These are phyloP conservation scores for Sarocladiaceae sp. DNA, from an alignment of 2,329 filamentous ascomycete species.

Conservation along the genomic window DNA sequence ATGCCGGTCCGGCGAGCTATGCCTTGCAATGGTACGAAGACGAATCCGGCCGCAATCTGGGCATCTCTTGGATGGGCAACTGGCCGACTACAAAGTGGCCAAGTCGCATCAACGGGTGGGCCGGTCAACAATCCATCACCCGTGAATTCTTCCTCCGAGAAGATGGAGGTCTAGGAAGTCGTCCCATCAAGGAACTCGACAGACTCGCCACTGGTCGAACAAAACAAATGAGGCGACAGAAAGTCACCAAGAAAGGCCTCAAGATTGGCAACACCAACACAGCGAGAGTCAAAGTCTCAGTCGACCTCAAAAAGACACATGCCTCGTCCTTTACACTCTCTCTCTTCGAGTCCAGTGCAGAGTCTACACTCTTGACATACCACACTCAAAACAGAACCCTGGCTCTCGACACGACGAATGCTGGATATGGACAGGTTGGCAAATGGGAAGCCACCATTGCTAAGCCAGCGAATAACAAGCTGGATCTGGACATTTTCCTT, in stretches of 20 bases:
- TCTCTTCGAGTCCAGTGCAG: slow-evolving; percentile 20
- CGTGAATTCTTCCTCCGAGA: slow-evolving; percentile 23
- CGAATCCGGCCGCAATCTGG: slow-evolving; percentile 20
- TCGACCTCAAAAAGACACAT: slow-evolving; percentile 19
- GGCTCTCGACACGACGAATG: slow-evolving; percentile 24
- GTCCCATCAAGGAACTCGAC: slow-evolving; percentile 19
- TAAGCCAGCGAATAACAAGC: slow-evolving; percentile 13
- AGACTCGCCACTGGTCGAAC: slow-evolving; percentile 16
- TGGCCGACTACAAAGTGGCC: slow-evolving; percentile 22
- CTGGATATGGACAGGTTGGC: slow-evolving; percentile 23
- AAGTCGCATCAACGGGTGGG: slow-evolving; percentile 24
- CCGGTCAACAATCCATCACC: slow-evolving; percentile 22
- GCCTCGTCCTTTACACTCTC: slow-evolving; percentile 21
- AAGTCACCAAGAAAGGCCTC: slow-evolving; percentile 14
- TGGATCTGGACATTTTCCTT: slow-evolving; percentile 24
- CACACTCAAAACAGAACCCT: slow-evolving; percentile 16
- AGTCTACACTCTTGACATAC: slow-evolving; percentile 20
- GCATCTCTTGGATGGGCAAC: slow-evolving; percentile 23
- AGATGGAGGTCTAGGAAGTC: slow-evolving; percentile 22
- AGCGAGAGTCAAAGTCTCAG: slow-evolving; percentile 19
- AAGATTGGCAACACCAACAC: slow-evolving; percentile 17
- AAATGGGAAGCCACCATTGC: slow-evolving; percentile 21
- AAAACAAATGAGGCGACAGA: slow-evolving; percentile 14
- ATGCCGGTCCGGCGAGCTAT: slow-evolving; percentile 22
- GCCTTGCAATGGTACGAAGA: slow-evolving; percentile 27